Evolutionary conservation across 2,329 filamentous ascomycete genomes (phyloP).

Genomic region (Colletotrichum sp.): DNA sequence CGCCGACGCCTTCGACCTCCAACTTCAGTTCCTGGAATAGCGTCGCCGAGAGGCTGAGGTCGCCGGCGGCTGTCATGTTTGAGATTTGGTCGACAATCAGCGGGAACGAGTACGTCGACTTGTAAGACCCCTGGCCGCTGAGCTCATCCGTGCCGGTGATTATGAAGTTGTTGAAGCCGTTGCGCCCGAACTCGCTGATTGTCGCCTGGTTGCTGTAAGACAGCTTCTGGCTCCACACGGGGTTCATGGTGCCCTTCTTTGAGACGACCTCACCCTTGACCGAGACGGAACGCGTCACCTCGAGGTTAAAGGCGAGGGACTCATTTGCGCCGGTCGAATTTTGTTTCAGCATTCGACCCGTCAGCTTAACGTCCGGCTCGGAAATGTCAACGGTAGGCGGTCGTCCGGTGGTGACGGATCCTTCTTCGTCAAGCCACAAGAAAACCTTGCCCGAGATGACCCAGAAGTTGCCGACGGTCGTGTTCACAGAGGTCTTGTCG

Average conservation of each 20-base stretch:
- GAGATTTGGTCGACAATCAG: constrained; percentile 61
- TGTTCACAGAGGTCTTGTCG: constrained; percentile 50
- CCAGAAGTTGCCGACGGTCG: constrained; percentile 71
- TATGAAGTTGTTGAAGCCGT: constrained; percentile 32
- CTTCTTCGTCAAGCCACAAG: constrained; percentile 67
- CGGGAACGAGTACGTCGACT: constrained; percentile 60
- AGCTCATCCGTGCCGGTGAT: constrained; percentile 34
- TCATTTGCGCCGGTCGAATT: constrained; percentile 59
- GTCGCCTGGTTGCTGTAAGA: constrained; percentile 59
- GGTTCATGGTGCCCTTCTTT: constrained; percentile 43
- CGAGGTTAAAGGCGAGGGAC: constrained; percentile 63
- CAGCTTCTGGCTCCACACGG: constrained; percentile 63
- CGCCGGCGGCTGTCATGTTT: constrained; percentile 42
- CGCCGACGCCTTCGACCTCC: constrained; percentile 39
- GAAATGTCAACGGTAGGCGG: constrained; percentile 32
- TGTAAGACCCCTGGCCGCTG: constrained; percentile 29
- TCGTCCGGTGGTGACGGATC: constrained; percentile 56
- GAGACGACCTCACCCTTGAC: constrained; percentile 58
- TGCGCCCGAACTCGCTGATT: constrained; percentile 23
- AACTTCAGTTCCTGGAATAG: constrained; percentile 46
- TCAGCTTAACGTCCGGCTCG: constrained; percentile 53
- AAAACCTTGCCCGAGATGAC: constrained; percentile 81
- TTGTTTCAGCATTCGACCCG: constrained; percentile 47
- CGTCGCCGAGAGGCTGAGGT: constrained; percentile 49
- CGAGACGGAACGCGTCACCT: constrained; percentile 58